Evolutionary conservation across 1,139 yeast species (phyloP).

Genomic region (Taphrina deformans): DNA sequence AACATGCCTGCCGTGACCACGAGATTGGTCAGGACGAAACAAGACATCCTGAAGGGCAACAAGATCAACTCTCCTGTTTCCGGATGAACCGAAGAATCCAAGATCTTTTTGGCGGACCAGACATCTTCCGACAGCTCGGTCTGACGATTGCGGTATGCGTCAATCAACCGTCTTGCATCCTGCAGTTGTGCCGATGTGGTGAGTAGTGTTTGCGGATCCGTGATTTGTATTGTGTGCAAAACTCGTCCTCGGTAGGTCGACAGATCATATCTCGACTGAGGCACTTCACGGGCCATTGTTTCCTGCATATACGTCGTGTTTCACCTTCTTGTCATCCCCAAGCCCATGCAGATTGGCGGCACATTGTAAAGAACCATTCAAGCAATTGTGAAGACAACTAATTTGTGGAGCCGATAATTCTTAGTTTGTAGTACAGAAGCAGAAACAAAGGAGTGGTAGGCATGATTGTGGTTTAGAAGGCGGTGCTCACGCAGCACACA

Average conservation of each 20-base stretch:
- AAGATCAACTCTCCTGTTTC: conserved; percentile 87
- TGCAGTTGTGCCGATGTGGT: conserved; percentile 66
- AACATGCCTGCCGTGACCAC: conserved; percentile 97
- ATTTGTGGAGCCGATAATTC: not conserved
- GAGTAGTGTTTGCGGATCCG: conserved; percentile 60
- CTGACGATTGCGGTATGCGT: conserved; percentile 72
- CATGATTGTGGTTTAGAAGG: not conserved
- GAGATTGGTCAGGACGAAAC: conserved; percentile 86
- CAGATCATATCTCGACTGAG: conserved; percentile 60
- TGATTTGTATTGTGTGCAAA: conserved; percentile 43
- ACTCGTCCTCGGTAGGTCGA: conserved; percentile 90
- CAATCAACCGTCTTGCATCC: conserved; percentile 62
- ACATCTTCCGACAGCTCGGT: conserved; percentile 61
- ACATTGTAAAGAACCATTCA: too few species aligned
- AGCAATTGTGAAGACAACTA: not conserved
- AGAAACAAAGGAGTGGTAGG: not conserved
- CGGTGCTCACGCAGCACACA: too few species aligned
- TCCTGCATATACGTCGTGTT: too few species aligned
- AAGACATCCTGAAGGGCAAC: conserved; percentile 94
- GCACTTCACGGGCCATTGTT: conserved; percentile 5
- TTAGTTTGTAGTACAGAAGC: too few species aligned
- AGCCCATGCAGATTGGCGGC: too few species aligned
- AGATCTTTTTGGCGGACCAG: conserved; percentile 78
- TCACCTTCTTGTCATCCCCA: not conserved
- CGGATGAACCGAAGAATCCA: conserved; percentile 41